phyloP scores from a whole-genome alignment of 164 flowering plant genomes.

The Taxillus chinensis region DNA sequence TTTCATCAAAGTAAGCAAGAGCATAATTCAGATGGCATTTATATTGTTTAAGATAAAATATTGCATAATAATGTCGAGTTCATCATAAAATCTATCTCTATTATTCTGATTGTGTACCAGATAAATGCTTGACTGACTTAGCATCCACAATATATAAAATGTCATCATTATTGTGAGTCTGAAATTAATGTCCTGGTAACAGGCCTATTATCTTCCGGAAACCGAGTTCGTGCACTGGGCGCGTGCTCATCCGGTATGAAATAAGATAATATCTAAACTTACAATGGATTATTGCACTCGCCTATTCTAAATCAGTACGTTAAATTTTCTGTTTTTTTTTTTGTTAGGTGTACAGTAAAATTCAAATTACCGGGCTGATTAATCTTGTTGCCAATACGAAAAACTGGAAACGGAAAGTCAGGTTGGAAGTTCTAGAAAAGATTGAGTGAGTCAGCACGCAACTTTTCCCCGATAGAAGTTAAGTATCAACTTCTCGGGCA shows the following conservation, averaged over 20 bases:
- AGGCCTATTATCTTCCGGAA: slow-evolving; percentile 98
- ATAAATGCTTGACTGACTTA: too few relatives aligned
- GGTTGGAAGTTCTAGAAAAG: slow-evolving; percentile 80
- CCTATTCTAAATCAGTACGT: not conserved
- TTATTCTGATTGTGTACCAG: too few relatives aligned
- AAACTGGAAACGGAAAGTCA: slow-evolving; percentile 87
- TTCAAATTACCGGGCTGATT: slow-evolving; percentile 66
- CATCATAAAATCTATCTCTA: too few relatives aligned
- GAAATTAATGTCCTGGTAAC: slow-evolving; percentile 9
- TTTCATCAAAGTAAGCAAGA: slow-evolving; percentile 65
- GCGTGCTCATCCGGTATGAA: slow-evolving; percentile 76
- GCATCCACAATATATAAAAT: too few relatives aligned
- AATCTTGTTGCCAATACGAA: slow-evolving; percentile 93
- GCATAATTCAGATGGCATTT: not conserved
- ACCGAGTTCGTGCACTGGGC: slow-evolving; percentile 96
- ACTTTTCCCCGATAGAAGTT: not conserved
- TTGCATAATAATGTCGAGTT: too few relatives aligned
- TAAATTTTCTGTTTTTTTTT: not conserved
- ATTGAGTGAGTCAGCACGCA: slow-evolving; percentile 37
- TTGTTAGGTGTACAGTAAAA: slow-evolving; percentile 78
- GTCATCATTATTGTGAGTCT: too few relatives aligned
- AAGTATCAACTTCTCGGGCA: too few relatives aligned
- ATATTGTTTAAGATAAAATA: too few relatives aligned
- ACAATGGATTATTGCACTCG: not conserved
- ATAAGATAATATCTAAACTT: not conserved